These are phyloP conservation scores for Prunus persica DNA, from an alignment of 306 rosid genomes.

Conservation along the genomic window DNA sequence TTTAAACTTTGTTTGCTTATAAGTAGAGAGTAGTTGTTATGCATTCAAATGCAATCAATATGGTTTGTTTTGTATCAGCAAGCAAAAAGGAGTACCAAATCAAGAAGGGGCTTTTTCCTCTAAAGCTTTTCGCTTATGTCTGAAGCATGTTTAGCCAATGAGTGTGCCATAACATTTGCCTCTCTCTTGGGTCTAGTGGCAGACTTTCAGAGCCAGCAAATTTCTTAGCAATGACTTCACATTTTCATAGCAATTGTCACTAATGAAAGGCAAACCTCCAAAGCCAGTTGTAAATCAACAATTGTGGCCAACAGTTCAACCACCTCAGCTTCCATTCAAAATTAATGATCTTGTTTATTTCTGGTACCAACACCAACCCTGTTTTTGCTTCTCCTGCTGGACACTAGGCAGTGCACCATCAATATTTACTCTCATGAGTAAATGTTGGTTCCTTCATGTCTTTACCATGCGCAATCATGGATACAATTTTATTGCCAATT, in stretches of 20 bases:
- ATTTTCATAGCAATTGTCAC: not conserved
- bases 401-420: not conserved
- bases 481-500: not conserved
- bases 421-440: not conserved
- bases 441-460: not conserved
- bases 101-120: not conserved
- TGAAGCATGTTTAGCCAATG: slow-evolving; percentile 5
- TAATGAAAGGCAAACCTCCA: too few relatives aligned
- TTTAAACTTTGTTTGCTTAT: not conserved
- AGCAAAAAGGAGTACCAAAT: not conserved
- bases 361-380: too few relatives aligned
- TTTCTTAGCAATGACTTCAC: not conserved
- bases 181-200: not conserved
- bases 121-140: not conserved
- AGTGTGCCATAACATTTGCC: not conserved
- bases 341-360: too few relatives aligned
- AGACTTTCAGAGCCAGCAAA: not conserved
- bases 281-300: not conserved
- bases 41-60: not conserved
- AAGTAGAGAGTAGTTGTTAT: not conserved
- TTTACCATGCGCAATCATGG: not conserved
- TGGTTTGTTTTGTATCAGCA: not conserved
- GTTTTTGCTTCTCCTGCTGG: not conserved
- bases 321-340: not conserved
- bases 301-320: not conserved